Evolutionary conservation across 2,329 filamentous ascomycete genomes (phyloP).

Genomic region (Neurospora sp.): DNA sequence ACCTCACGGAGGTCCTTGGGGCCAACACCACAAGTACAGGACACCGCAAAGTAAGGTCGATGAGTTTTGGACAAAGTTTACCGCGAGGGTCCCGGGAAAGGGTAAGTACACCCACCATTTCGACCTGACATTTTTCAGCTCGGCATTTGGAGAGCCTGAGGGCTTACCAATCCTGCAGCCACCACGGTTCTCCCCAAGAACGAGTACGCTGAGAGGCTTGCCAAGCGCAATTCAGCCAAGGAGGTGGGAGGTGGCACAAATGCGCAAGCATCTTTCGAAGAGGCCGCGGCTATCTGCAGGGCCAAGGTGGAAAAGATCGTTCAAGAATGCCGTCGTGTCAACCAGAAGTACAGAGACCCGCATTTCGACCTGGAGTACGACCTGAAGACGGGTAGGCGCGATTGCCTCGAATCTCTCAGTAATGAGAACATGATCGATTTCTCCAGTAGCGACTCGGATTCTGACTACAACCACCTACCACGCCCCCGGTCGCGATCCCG

Average conservation of each 20-base stretch:
- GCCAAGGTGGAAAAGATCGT: slow-evolving; percentile 54
- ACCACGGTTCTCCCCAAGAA: slow-evolving; percentile 62
- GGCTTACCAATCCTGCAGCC: slow-evolving; percentile 28
- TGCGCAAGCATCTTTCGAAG: slow-evolving; percentile 50
- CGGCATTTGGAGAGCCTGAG: slow-evolving; percentile 4
- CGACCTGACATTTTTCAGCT: neutral
- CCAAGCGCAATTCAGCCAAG: slow-evolving; percentile 44
- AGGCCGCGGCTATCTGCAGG: slow-evolving; percentile 58
- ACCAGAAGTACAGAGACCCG: slow-evolving; percentile 79
- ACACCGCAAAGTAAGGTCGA: slow-evolving; percentile 59
- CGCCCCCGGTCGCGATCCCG: neutral
- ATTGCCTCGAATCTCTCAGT: slow-evolving; percentile 38
- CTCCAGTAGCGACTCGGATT: slow-evolving; percentile 2
- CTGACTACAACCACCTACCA: neutral
- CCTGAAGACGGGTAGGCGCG: slow-evolving; percentile 47
- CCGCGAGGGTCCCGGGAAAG: slow-evolving; percentile 60
- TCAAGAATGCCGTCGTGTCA: slow-evolving; percentile 60
- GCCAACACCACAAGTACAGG: slow-evolving; percentile 29
- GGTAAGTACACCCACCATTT: slow-evolving; percentile 26
- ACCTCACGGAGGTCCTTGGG: slow-evolving; percentile 14
- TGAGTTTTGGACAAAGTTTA: slow-evolving; percentile 65
- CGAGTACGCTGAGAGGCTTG: slow-evolving; percentile 50
- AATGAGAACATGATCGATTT: slow-evolving; percentile 18
- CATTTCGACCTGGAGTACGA: slow-evolving; percentile 79
- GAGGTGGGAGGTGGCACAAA: slow-evolving; percentile 40